These are phyloP conservation scores for Thamnidium elegans DNA, from an alignment of 192 early-diverging fungal species.

Conservation along the genomic window DNA sequence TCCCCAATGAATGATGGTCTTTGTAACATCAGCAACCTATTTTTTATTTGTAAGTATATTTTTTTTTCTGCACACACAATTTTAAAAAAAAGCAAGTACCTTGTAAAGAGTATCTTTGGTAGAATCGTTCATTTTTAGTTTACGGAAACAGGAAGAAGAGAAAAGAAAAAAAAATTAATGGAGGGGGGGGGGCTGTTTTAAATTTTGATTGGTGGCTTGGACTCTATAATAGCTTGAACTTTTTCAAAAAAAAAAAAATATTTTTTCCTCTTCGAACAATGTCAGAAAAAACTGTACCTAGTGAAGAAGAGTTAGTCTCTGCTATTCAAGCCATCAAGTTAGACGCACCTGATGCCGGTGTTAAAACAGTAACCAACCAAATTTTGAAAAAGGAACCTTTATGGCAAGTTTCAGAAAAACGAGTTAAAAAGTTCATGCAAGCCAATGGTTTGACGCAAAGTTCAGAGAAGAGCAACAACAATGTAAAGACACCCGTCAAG, in stretches of 20 bases:
- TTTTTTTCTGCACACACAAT: not conserved
- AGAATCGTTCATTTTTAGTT: constrained; percentile 44
- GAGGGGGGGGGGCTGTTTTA: not conserved
- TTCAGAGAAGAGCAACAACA: not conserved
- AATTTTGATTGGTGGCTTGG: constrained; percentile 4
- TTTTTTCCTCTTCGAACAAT: constrained; percentile 1
- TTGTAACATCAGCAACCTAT: constrained; percentile 46
- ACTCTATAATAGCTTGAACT: not conserved
- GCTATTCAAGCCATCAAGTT: constrained; percentile 46
- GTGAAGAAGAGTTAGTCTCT: constrained; percentile 33
- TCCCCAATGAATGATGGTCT: constrained; percentile 58
- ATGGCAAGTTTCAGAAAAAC: constrained; percentile 62
- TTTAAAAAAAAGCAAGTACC: constrained; percentile 13
- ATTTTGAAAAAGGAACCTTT: constrained; percentile 41
- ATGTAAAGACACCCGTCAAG: constrained; percentile 30
- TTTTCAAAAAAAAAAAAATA: not conserved
- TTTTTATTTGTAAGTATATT: not conserved
- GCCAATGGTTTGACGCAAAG: constrained; percentile 38
- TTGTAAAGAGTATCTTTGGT: constrained; percentile 54
- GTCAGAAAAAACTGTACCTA: constrained; percentile 26
- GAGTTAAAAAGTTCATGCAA: constrained; percentile 60
- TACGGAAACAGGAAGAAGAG: constrained; percentile 6
- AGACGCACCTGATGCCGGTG: constrained; percentile 49
- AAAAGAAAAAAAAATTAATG: constrained; percentile 8
- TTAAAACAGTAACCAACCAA: constrained; percentile 45